phyloP scores from a whole-genome alignment of 805 yeast species.

The Nakazawaea ernobii region DNA sequence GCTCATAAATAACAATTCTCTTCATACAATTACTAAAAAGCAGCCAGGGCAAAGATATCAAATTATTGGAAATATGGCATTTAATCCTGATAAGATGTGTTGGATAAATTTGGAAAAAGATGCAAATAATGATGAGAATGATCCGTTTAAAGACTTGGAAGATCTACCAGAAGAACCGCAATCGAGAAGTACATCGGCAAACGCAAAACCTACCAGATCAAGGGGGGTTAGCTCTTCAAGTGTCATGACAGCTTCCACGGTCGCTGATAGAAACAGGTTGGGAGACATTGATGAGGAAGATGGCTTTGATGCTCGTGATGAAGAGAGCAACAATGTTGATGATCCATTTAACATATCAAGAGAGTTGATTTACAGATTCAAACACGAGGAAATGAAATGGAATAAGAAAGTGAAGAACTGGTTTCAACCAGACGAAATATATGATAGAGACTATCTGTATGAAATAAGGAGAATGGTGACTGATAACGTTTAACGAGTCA shows the following conservation, averaged over 20 bases:
- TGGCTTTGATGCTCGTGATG: neutral
- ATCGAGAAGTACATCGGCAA: neutral
- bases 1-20: constrained; percentile 26
- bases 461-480: constrained; percentile 10
- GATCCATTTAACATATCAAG: constrained; percentile 18
- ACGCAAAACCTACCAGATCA: neutral
- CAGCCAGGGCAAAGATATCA: constrained; percentile 22
- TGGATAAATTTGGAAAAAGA: constrained; percentile 46
- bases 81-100: constrained; percentile 48
- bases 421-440: constrained; percentile 19
- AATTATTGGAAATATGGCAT: constrained; percentile 50
- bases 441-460: constrained; percentile 6
- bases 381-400: constrained; percentile 28
- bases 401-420: constrained; percentile 28
- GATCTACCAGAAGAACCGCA: constrained; percentile 28
- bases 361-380: constrained; percentile 24
- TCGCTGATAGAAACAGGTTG: neutral
- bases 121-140: constrained; percentile 32
- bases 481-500: neutral
- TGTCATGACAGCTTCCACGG: neutral
- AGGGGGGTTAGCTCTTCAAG: constrained; percentile 12
- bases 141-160: constrained; percentile 46
- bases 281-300: constrained; percentile 1
- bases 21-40: constrained; percentile 11
- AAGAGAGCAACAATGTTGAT: neutral